Evolutionary conservation across 2,329 filamentous ascomycete species (phyloP).

Genomic region (Calonectria naviculata): DNA sequence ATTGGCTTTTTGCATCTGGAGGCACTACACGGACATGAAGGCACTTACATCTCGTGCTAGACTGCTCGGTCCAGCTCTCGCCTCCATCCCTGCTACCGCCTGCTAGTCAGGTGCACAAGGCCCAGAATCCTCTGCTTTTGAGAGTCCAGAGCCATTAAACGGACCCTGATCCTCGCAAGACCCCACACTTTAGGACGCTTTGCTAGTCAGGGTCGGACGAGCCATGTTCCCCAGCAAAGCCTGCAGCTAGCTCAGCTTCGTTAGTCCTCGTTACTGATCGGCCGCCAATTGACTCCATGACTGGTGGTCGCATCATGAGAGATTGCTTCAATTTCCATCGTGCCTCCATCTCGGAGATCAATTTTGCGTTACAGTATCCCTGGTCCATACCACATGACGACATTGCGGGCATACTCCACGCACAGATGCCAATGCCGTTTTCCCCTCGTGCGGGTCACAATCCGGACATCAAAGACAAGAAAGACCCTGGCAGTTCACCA

Average conservation of each 20-base stretch:
- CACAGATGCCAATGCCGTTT: not conserved
- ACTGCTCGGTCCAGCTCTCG: conserved; percentile 1
- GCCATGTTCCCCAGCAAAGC: not conserved
- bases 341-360: conserved; percentile 4
- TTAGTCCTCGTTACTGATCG: not conserved
- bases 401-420: not conserved
- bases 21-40: conserved; percentile 7
- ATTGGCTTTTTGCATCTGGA: conserved; percentile 6
- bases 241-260: not conserved
- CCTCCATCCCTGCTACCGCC: not conserved
- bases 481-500: conserved; percentile 58
- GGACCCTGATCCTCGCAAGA: not conserved
- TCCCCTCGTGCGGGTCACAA: not conserved
- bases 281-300: not conserved
- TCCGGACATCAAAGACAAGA: not conserved
- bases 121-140: not conserved
- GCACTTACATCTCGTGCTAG: conserved; percentile 11
- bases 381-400: conserved; percentile 4
- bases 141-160: not conserved
- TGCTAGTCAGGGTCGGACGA: not conserved
- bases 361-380: not conserved
- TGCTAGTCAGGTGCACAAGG: conserved; percentile 11
- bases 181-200: conserved; percentile 1
- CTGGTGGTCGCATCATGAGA: conserved; percentile 13
- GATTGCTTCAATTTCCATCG: conserved; percentile 24